These are phyloP conservation scores for Prunus kanzakura DNA, from an alignment of 306 rosid genomes.

Conservation along the genomic window DNA sequence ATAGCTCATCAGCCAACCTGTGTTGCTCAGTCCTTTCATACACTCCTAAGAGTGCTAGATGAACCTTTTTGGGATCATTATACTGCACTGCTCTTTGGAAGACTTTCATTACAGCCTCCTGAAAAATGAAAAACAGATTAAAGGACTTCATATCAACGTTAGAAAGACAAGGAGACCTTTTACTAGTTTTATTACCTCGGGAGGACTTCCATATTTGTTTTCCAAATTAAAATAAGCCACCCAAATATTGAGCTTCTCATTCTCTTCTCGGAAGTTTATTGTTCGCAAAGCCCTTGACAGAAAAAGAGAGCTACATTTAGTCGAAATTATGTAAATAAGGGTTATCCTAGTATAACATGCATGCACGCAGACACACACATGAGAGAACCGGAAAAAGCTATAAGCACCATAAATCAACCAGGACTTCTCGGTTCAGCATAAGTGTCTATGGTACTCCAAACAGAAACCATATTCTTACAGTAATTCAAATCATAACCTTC, in stretches of 20 bases:
- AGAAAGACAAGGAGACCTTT: not conserved
- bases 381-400: not conserved
- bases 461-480: no score
- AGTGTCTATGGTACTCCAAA: not conserved
- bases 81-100: slow-evolving; percentile 78
- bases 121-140: slow-evolving; percentile 21
- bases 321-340: not conserved
- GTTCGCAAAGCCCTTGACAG: slow-evolving; percentile 77
- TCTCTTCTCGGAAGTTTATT: slow-evolving; percentile 82
- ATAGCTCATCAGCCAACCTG: slow-evolving; percentile 69
- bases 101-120: slow-evolving; percentile 79
- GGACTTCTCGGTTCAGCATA: not conserved
- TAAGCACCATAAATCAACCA: not conserved
- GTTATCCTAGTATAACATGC: not conserved
- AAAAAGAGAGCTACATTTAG: not conserved
- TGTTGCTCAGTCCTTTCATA: slow-evolving; percentile 78
- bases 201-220: slow-evolving; percentile 81
- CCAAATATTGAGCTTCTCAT: slow-evolving; percentile 90
- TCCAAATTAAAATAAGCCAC: slow-evolving; percentile 90
- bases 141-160: slow-evolving; percentile 5
- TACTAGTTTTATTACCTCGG: slow-evolving; percentile 48
- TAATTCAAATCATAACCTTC: no score
- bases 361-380: not conserved
- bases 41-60: slow-evolving; percentile 82
- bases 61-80: slow-evolving; percentile 71